Conservation (phyloP, 352 stramenopile species). For the Ophiocytium majus region DNA sequence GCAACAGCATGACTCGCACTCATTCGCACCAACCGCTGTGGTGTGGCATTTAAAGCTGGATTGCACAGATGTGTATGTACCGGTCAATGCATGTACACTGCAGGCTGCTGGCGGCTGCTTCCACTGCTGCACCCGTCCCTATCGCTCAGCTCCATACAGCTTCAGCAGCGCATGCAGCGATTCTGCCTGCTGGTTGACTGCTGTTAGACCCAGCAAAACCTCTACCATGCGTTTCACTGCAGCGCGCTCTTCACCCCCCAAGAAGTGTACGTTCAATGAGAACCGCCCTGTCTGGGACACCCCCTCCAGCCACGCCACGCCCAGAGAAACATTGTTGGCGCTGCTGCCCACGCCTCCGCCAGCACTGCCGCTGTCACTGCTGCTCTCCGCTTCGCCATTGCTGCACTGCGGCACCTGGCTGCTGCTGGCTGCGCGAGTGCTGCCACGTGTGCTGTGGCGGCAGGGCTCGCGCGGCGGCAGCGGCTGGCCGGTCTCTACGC, state of each 20-base stretch:
- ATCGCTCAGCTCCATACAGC: neutral
- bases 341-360: neutral
- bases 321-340: neutral
- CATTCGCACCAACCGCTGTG: too few relatives aligned
- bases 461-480: neutral
- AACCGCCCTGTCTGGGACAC: constrained; percentile 37
- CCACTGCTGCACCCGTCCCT: too few relatives aligned
- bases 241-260: neutral
- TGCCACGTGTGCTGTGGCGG: neutral
- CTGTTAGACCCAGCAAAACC: neutral
- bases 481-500: neutral
- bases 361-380: neutral
- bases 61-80: too few relatives aligned
- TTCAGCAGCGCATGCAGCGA: neutral
- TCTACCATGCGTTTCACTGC: neutral
- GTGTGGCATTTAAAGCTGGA: too few relatives aligned
- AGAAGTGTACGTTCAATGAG: constrained; percentile 39
- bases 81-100: too few relatives aligned
- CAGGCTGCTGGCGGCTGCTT: too few relatives aligned
- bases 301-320: constrained; percentile 38
- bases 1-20: too few relatives aligned
- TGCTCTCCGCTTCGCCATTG: neutral
- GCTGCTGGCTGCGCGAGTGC: neutral
- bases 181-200: neutral
- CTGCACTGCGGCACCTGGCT: neutral